Evolutionary conservation across 192 early-diverging fungal species (phyloP).

Genomic region (Coemansia sp.): DNA sequence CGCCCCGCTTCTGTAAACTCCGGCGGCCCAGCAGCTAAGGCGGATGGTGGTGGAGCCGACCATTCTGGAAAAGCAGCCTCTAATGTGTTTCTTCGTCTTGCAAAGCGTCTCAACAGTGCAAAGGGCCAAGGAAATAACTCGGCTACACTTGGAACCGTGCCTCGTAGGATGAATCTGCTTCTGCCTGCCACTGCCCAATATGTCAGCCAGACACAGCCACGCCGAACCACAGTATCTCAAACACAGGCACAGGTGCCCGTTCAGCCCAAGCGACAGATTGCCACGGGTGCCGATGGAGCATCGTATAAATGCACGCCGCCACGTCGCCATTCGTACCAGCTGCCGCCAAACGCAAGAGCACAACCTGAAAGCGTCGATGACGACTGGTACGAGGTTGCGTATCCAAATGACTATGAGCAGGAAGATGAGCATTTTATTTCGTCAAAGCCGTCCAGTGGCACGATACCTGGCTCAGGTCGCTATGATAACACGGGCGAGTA

Average conservation of each 20-base stretch:
- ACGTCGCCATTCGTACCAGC: conserved; percentile 52
- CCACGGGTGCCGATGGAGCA: conserved; percentile 7
- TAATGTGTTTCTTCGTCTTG: conserved; percentile 49
- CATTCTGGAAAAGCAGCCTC: conserved; percentile 10
- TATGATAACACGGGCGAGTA: conserved; percentile 7
- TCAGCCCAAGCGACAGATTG: background rate
- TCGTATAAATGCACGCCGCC: conserved; percentile 26
- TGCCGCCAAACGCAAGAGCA: conserved; percentile 2
- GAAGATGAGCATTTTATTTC: conserved; percentile 7
- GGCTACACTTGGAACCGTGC: conserved; percentile 36
- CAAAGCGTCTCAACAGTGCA: conserved; percentile 43
- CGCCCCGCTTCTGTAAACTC: conserved; percentile 5
- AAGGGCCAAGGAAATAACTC: conserved; percentile 13
- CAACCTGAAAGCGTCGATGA: background rate
- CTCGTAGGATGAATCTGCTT: conserved; percentile 52
- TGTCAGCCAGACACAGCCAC: conserved; percentile 45
- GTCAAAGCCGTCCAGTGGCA: conserved; percentile 3
- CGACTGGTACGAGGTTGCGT: background rate
- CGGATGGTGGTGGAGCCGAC: conserved; percentile 9
- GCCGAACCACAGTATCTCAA: conserved; percentile 1
- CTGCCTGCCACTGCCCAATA: conserved; percentile 50
- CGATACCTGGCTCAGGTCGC: conserved; percentile 3
- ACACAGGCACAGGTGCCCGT: background rate
- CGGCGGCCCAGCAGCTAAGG: background rate
- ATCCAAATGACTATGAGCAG: conserved; percentile 7